Percentiles rank a stretch among this genome's conserved stretches.
Conservation (phyloP, 768 basidiomycete species). For the Mycena leptocephala region DNA sequence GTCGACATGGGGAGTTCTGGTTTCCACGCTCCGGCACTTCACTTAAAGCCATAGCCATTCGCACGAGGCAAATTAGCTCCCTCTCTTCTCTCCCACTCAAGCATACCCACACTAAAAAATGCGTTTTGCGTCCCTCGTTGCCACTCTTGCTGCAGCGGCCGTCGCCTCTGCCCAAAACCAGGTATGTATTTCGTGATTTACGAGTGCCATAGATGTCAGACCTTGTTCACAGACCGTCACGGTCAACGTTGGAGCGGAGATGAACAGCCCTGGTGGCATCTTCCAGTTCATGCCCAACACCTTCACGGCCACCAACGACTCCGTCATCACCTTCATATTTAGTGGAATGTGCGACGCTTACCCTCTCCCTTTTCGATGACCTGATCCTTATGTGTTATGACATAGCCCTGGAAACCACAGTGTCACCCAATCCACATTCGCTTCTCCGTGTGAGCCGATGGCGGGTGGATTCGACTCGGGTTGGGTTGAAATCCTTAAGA, state of each 20-base stretch:
- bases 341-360: too few species aligned
- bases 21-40: too few species aligned
- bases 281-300: conserved; percentile 64
- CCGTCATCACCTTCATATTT: too few species aligned
- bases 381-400: too few species aligned
- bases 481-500: conserved; percentile 53
- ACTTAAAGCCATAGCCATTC: not conserved
- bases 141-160: conserved; percentile 25
- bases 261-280: conserved; percentile 49
- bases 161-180: conserved; percentile 32
- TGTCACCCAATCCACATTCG: not conserved
- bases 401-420: conserved; percentile 19
- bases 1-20: too few species aligned
- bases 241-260: conserved; percentile 56
- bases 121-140: not conserved
- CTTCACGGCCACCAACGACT: conserved; percentile 60
- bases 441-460: conserved; percentile 59
- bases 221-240: conserved; percentile 1
- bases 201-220: not conserved
- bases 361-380: too few species aligned
- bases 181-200: not conserved
- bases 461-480: conserved; percentile 71
- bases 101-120: conserved; percentile 7
- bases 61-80: not conserved
- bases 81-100: not conserved